Evolutionary conservation across 306 rosid species (phyloP), one percentile per base, ranked within the genome.

Genomic region (Cicer arietinum): DNA sequence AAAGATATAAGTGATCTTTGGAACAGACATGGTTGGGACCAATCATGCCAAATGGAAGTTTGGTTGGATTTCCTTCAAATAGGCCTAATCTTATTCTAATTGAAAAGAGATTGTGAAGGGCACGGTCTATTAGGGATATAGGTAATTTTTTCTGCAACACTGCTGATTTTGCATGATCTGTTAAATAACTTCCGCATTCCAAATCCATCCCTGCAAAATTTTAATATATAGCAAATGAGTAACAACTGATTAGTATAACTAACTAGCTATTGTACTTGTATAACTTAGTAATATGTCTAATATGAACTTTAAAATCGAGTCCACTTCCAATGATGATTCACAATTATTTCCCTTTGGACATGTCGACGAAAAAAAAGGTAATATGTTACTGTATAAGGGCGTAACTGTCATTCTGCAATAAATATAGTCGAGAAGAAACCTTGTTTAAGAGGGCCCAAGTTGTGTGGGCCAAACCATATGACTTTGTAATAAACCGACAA

Each of bases 61-160:
- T 79, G 18, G 67, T 10, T 61, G 98, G 99, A 67, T 86, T 84
- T 65, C 99, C 99, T 50, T 79, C 86, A 71, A 94, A 88, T 17
- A 90, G 85, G 18, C 99, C 97, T 42, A 94, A 68, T 62, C 99
- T 87, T 76, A 94, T 92, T 86, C 99, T 87, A 6, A 86, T 79
- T 2, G 93, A 44, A 39, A 92, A 94, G 6, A 94, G 85, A 81
- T 89, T 94, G 81, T 47, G 88, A 68, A 94, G 97, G 16, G 99
- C 96, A 53, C 93, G 83, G 89, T 94, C 93, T 78, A 94, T 68
- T 77, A 80, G 16, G 12, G 87, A 18, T 41, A 75, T 58, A 1
- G 80, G 25, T 51, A 94, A 8, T 48, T 90, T 92, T 45, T 77
- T 89, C 86, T 83, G 77, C 65, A 65, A 5, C 44, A 90, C 91